Evolutionary conservation across 352 stramenopile species (phyloP).

Genomic region (Saprolegnia parasitica): DNA sequence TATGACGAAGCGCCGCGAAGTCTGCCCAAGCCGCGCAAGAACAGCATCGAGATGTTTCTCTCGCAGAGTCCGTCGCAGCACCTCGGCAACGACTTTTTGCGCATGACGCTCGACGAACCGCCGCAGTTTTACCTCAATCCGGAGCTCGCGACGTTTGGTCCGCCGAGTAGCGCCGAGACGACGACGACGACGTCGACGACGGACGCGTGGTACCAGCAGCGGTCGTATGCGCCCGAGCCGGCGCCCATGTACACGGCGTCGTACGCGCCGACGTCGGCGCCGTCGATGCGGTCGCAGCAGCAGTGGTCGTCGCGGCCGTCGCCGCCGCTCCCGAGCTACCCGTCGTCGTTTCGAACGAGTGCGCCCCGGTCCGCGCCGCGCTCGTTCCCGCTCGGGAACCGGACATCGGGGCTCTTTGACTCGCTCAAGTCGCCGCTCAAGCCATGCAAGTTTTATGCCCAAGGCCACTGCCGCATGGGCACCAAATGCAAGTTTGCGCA

Average conservation of each 20-base stretch:
- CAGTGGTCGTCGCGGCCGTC: slow-evolving; percentile 19
- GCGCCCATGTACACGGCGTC: not conserved
- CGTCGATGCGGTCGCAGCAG: slow-evolving; percentile 23
- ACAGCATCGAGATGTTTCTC: slow-evolving; percentile 85
- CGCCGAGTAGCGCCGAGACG: not conserved
- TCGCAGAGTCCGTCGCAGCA: slow-evolving; percentile 78
- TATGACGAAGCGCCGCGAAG: too few species aligned
- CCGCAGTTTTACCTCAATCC: slow-evolving; percentile 28
- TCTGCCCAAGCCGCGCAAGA: slow-evolving; percentile 48
- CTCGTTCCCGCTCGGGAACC: slow-evolving; percentile 3
- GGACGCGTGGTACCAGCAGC: not conserved
- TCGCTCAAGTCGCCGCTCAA: slow-evolving; percentile 34
- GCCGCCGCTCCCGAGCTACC: slow-evolving; percentile 28
- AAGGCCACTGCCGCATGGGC: slow-evolving; percentile 80
- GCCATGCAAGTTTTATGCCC: slow-evolving; percentile 80
- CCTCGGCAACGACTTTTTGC: slow-evolving; percentile 70
- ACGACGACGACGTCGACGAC: not conserved
- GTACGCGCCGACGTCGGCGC: slow-evolving; percentile 12
- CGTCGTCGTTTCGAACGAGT: slow-evolving; percentile 6
- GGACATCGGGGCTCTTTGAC: not conserved
- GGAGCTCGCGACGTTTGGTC: not conserved
- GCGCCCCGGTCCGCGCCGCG: not conserved
- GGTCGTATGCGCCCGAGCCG: not conserved
- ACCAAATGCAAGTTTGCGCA: slow-evolving; percentile 85
- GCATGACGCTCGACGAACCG: slow-evolving; percentile 60